Conservation (phyloP, 2,329 filamentous ascomycete species). For the Thielaviopsis musarum region DNA sequence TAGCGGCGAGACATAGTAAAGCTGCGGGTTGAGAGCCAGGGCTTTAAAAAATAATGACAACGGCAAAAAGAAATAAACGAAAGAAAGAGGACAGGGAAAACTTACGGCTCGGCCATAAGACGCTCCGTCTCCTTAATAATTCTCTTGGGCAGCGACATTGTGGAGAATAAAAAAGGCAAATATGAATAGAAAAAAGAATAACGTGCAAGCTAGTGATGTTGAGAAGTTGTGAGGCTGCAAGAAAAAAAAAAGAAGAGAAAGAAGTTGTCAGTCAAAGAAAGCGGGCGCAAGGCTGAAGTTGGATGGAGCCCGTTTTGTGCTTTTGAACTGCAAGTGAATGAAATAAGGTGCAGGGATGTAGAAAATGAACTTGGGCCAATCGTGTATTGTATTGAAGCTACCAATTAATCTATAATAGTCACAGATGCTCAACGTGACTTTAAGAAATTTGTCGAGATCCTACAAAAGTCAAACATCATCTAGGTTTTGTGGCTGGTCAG, state of each 20-base stretch:
- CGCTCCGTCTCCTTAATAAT: constrained; percentile 98
- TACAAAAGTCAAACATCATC: no score
- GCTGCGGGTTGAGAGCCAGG: not conserved
- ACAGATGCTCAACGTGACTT: no score
- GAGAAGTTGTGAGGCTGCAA: not conserved
- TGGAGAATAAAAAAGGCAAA: not conserved
- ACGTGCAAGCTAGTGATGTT: not conserved
- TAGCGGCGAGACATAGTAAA: not conserved
- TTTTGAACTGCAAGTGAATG: no score
- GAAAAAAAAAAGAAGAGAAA: not conserved
- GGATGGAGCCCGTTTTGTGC: not conserved
- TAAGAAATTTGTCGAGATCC: no score
- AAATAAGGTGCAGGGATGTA: not conserved
- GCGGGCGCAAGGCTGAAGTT: not conserved
- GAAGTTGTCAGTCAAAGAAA: not conserved
- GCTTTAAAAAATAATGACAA: not conserved
- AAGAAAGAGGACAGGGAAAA: constrained; percentile 1
- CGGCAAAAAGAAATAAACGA: not conserved
- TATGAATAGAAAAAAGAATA: not conserved
- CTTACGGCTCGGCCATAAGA: constrained; percentile 89
- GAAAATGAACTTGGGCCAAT: not conserved
- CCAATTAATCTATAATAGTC: no score
- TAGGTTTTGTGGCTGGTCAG: not conserved
- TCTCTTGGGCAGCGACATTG: constrained; percentile 74
- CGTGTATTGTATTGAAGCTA: no score